phyloP scores from a whole-genome alignment of 1,139 yeast species.

The Eremothecium sinecaudum region DNA sequence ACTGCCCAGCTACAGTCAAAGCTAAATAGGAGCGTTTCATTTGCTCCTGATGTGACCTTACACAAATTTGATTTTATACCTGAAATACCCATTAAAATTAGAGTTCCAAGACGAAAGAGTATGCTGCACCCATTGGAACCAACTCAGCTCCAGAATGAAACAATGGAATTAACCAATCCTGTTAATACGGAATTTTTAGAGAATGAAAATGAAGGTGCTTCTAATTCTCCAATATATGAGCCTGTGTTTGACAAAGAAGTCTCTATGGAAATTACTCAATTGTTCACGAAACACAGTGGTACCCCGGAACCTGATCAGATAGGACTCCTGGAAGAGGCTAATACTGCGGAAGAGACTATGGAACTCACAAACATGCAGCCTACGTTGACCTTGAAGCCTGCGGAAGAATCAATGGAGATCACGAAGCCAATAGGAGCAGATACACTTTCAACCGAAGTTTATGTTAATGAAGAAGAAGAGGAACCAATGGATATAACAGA shows the following conservation, averaged over 20 bases:
- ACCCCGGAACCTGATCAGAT: conserved; percentile 7
- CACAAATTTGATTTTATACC: conserved; percentile 53
- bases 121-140: conserved; percentile 1
- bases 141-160: conserved; percentile 4
- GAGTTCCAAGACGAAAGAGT: conserved; percentile 29
- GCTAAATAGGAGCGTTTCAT: conserved; percentile 48
- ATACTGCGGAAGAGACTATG: conserved; percentile 9
- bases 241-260: conserved; percentile 15
- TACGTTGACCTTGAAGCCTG: no score
- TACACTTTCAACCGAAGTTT: not conserved
- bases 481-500: not conserved
- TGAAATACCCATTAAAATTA: conserved; percentile 27
- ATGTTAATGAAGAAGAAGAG: not conserved
- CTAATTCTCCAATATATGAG: conserved; percentile 6
- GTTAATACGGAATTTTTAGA: conserved; percentile 1
- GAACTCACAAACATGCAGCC: conserved; percentile 9
- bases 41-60: conserved; percentile 68
- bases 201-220: not conserved
- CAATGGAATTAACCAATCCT: conserved; percentile 18
- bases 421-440: conserved; percentile 3
- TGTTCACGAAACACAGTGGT: conserved; percentile 15
- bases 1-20: conserved; percentile 14
- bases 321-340: not conserved
- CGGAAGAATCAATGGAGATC: conserved; percentile 9
- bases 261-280: conserved; percentile 22